phyloP scores from a whole-genome alignment of 2,329 filamentous ascomycete genomes.

The Fusarium sp. region DNA sequence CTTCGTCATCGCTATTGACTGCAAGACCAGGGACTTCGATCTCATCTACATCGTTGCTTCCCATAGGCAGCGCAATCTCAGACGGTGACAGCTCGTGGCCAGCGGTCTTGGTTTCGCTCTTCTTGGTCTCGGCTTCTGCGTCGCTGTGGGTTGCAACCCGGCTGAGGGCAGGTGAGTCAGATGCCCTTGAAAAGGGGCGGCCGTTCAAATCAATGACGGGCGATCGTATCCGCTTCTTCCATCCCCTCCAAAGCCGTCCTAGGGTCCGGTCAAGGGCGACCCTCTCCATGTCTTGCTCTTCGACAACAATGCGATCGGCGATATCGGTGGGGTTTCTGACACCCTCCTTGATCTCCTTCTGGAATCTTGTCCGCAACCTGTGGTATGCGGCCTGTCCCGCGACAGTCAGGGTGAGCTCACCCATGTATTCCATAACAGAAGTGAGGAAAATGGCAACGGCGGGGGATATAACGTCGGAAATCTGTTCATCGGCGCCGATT shows the following conservation, averaged over 20 bases:
- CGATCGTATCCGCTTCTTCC: constrained; percentile 86
- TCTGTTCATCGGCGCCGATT: constrained; percentile 65
- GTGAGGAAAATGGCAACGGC: constrained; percentile 96
- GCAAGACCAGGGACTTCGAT: constrained; percentile 82
- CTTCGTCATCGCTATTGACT: constrained; percentile 72
- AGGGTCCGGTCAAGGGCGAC: constrained; percentile 90
- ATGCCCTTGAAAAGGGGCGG: constrained; percentile 63
- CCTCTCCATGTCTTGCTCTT: constrained; percentile 92
- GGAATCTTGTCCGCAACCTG: constrained; percentile 69
- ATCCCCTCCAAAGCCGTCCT: constrained; percentile 91
- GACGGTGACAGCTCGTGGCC: constrained; percentile 45
- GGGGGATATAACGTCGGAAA: constrained; percentile 81
- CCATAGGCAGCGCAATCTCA: constrained; percentile 74
- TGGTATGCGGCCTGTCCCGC: constrained; percentile 86
- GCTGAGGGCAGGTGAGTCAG: constrained; percentile 51
- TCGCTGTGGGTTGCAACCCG: constrained; percentile 48
- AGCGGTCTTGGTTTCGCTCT: constrained; percentile 22
- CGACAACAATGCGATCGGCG: constrained; percentile 80
- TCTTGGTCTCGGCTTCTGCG: constrained; percentile 29
- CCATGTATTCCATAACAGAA: constrained; percentile 92
- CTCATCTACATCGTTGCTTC: constrained; percentile 77
- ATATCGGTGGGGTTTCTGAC: constrained; percentile 59
- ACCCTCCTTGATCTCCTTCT: constrained; percentile 69
- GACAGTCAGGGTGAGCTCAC: constrained; percentile 89
- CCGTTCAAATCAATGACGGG: constrained; percentile 60